Percentiles rank a stretch among this genome's conserved stretches.
Evolutionary conservation across 2,329 filamentous ascomycete species (phyloP).

Genomic region (Aspergillus sojae): DNA sequence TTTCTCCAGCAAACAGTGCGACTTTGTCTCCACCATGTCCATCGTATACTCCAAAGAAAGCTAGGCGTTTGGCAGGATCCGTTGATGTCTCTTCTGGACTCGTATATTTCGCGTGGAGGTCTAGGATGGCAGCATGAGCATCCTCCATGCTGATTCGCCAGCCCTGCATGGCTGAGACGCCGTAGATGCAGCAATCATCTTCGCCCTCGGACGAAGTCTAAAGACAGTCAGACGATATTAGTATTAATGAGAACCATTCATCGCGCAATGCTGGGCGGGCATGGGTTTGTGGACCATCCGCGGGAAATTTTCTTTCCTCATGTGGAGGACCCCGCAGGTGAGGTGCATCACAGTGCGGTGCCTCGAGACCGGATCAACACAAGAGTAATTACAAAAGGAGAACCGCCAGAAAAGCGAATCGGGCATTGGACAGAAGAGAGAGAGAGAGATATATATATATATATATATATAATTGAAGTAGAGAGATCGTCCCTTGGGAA

Average conservation of each 20-base stretch:
- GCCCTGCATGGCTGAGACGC: conserved; percentile 98
- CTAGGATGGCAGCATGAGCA: conserved; percentile 84
- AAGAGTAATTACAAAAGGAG: not conserved
- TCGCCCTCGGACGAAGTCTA: conserved; percentile 86
- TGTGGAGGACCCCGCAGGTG: conserved; percentile 20
- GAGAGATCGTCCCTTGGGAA: not conserved
- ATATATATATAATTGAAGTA: not conserved
- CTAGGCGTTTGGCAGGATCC: conserved; percentile 71
- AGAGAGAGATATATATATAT: not conserved
- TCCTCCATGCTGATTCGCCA: conserved; percentile 99
- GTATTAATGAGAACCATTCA: conserved; percentile 8
- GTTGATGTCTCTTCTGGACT: conserved; percentile 60
- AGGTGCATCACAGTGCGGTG: conserved; percentile 12
- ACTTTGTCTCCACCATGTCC: conserved; percentile 98
- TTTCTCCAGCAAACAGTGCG: conserved; percentile 85
- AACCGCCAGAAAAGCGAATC: not conserved
- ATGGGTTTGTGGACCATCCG: conserved; percentile 10
- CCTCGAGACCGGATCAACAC: not conserved
- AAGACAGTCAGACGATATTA: conserved; percentile 18
- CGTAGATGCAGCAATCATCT: conserved; percentile 91
- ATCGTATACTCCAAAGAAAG: conserved; percentile 98
- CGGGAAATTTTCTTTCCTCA: conserved; percentile 19
- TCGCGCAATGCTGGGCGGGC: conserved; percentile 8
- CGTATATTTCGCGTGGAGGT: conserved; percentile 68
- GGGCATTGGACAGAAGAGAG: not conserved